A percentile compares a stretch with the other conserved stretches of the same genome.
Evolutionary conservation across 202 grass and related monocot genomes (phyloP).

Genomic region (Schoenoplectus tabernaemontani): DNA sequence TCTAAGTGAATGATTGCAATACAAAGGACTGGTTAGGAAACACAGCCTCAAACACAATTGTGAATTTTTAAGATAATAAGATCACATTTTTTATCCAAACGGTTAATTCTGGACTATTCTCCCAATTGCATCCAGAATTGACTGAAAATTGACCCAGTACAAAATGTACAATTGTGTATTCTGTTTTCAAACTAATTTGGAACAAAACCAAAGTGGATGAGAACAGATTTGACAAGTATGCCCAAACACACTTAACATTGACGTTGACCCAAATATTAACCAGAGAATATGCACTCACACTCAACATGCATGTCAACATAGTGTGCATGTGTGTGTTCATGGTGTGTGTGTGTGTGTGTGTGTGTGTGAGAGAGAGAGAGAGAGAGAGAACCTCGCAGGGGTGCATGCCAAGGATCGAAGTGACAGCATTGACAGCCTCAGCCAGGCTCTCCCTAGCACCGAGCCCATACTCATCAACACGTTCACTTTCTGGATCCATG

Average conservation of each 20-base stretch:
- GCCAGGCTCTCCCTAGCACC: constrained; percentile 77
- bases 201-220: background rate
- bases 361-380: background rate
- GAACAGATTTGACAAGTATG: background rate
- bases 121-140: background rate
- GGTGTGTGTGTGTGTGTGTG: background rate
- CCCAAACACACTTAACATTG: background rate
- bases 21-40: background rate
- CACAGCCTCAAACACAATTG: background rate
- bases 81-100: no score
- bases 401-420: constrained; percentile 88
- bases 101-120: no score
- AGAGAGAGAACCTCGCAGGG: constrained; percentile 60
- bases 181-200: background rate
- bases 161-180: background rate
- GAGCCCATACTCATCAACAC: constrained; percentile 85
- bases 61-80: background rate
- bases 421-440: constrained; percentile 80
- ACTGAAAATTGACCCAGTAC: background rate
- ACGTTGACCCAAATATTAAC: background rate
- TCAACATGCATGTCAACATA: background rate
- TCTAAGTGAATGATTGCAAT: background rate
- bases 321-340: no score
- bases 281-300: background rate
- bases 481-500: constrained; percentile 74